phyloP scores from a whole-genome alignment of 2,329 filamentous ascomycete genomes.

The Neophaeococcomyces mojaviensis region DNA sequence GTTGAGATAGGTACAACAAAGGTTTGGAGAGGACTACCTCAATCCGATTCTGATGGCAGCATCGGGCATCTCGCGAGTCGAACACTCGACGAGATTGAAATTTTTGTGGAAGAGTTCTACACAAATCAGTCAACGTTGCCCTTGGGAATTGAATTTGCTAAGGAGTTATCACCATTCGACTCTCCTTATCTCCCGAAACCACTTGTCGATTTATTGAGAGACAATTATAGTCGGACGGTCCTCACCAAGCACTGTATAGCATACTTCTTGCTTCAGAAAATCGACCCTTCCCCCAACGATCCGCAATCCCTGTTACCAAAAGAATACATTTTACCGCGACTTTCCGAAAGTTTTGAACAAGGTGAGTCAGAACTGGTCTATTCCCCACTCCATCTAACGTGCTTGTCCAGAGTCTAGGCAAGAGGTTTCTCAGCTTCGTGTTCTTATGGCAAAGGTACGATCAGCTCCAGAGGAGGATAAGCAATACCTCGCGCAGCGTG shows the following conservation, averaged over 20 bases:
- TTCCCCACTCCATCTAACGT: neutral
- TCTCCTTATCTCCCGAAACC: slow-evolving; percentile 1
- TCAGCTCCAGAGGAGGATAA: neutral
- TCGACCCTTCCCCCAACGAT: neutral
- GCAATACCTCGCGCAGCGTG: slow-evolving; percentile 1
- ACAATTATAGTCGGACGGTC: neutral
- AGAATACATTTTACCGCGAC: neutral
- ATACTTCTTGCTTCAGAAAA: slow-evolving; percentile 4
- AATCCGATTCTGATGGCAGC: slow-evolving; percentile 26
- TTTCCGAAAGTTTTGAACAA: neutral
- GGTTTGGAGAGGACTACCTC: slow-evolving; percentile 20
- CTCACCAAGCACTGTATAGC: slow-evolving; percentile 8
- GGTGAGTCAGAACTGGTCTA: neutral
- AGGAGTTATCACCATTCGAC: neutral
- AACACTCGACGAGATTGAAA: slow-evolving; percentile 26
- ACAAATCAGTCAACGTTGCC: neutral
- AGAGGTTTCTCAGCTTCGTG: slow-evolving; percentile 3
- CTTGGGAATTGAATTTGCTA: neutral
- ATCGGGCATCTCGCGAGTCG: slow-evolving; percentile 23
- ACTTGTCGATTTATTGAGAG: neutral
- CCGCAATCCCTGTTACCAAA: neutral
- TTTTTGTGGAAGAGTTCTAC: slow-evolving; percentile 33
- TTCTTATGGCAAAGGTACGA: slow-evolving; percentile 3
- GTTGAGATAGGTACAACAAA: neutral
- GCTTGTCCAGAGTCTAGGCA: neutral